Base-by-base conservation (phyloP, 2,329 filamentous ascomycete species). In the Aspergillus puulaauensis region DNA sequence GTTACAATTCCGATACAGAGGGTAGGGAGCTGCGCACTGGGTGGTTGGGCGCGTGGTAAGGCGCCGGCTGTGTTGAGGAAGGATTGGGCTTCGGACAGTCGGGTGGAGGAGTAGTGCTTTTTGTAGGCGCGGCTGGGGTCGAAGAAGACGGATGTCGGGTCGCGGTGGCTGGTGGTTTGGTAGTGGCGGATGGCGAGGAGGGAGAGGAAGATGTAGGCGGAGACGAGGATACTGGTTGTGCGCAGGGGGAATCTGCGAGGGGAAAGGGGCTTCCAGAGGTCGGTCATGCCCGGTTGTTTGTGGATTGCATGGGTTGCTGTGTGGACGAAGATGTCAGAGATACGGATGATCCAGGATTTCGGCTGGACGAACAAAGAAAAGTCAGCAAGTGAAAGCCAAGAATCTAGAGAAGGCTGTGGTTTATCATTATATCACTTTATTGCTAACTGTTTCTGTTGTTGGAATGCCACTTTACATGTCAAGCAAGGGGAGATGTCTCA, bases 1-100 rank as follows among this genome's bases (percentile, higher is more conserved):
- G 76, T 74, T 9, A 77, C 72, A 45, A 80, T 74, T 12, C 77
- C 78, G 2, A 80, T 64, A 44, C 78, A 80, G 6, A 80, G 40
- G 33, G 39, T 50, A 3, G 61, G 56, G 9, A 21, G 2, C 2
- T 57, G n/a, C 5, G 17, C 31, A 4, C 19, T 14, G 5, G 45
- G 17, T 11, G 40, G 3, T 24, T 40, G 52, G 11, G 41, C 7
- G 9, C 40, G 35, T 4, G 14, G 11, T 1, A 49, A 6, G 3
- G 52, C 17, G 43, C 40, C 6, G 24, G 60, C 46, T 0, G n/a
- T 17, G 31, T 6, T 37, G 11, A 64, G 57, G 31, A 61, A 62
- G 0, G 54, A 1, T 15, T 59, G 44, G 2, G 62, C 62, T 33
- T 61, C 53, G 4, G 49, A 33, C 2, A 58, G 48, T 43, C 62